phyloP scores from a whole-genome alignment of 306 rosid species.

The Vigna unguiculata region DNA sequence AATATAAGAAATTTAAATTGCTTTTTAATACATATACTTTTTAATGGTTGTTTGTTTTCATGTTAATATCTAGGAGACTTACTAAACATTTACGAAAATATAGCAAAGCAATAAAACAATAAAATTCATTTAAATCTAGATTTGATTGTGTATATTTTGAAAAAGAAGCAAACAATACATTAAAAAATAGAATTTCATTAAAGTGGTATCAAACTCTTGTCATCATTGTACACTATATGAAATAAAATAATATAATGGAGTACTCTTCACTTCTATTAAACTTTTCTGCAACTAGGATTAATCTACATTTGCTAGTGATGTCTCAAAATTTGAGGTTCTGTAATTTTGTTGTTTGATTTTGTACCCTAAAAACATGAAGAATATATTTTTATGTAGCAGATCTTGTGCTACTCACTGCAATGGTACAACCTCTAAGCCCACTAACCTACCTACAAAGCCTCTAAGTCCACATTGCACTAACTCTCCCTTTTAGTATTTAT shows the following conservation, averaged over 20 bases:
- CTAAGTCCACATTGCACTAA: conserved; percentile 79
- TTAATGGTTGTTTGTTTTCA: neutral
- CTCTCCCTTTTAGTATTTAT: no score
- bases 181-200: neutral
- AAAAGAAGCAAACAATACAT: neutral
- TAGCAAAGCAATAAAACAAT: neutral
- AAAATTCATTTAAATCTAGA: neutral
- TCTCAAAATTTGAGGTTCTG: conserved; percentile 51
- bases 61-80: neutral
- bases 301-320: conserved; percentile 49
- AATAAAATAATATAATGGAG: neutral
- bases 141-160: neutral
- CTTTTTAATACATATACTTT: neutral
- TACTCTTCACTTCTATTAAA: neutral
- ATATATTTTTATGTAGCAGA: conserved; percentile 37
- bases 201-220: neutral
- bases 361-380: conserved; percentile 38
- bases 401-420: conserved; percentile 39
- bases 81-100: neutral
- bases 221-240: neutral
- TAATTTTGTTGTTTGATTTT: conserved; percentile 50
- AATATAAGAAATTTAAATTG: neutral
- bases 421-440: conserved; percentile 88
- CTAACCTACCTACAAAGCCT: conserved; percentile 77
- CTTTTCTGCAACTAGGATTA: neutral